These are phyloP conservation scores for Colletotrichum cereale DNA, from an alignment of 2,329 filamentous ascomycete species.

Conservation along the genomic window DNA sequence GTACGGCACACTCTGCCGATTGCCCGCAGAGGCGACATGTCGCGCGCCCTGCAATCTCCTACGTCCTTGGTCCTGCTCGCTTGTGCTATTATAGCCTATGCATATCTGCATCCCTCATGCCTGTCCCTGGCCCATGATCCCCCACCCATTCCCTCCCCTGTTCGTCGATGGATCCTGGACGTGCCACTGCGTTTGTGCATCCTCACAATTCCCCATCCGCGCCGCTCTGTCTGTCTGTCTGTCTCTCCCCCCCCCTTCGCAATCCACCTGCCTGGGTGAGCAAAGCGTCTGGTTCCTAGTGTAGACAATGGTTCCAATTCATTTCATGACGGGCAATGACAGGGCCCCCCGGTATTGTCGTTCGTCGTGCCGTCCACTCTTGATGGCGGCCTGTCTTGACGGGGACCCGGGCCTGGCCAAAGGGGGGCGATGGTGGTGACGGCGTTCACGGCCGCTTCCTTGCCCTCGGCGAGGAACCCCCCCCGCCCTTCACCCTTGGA, in stretches of 20 bases:
- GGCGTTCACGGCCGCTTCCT: background rate
- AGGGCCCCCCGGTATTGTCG: background rate
- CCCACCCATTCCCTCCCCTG: slow-evolving; percentile 1
- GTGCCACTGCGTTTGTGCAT: slow-evolving; percentile 22
- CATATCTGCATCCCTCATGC: slow-evolving; percentile 9
- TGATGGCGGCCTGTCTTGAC: background rate
- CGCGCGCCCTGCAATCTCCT: slow-evolving; percentile 32
- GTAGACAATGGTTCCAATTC: background rate
- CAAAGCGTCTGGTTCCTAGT: slow-evolving; percentile 24
- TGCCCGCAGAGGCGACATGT: background rate
- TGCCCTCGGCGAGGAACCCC: background rate
- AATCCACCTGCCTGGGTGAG: slow-evolving; percentile 34
- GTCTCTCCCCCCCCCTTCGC: slow-evolving; percentile 6
- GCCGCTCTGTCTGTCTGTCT: slow-evolving; percentile 7
- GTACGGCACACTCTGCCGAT: background rate
- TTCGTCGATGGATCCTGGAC: slow-evolving; percentile 1
- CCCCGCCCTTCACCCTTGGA: background rate
- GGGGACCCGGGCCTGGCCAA: background rate
- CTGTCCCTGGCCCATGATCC: slow-evolving; percentile 8
- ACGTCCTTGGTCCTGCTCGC: slow-evolving; percentile 16
- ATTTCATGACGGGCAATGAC: slow-evolving; percentile 30
- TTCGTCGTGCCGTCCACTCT: background rate
- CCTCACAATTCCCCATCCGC: slow-evolving; percentile 10
- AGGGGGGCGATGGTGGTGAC: background rate
- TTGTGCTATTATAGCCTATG: slow-evolving; percentile 8